Percentiles rank a stretch among this genome's conserved stretches.
Evolutionary conservation across 345 rosid genomes (phyloP).

Genomic region (Diplotaxis tenuifolia): DNA sequence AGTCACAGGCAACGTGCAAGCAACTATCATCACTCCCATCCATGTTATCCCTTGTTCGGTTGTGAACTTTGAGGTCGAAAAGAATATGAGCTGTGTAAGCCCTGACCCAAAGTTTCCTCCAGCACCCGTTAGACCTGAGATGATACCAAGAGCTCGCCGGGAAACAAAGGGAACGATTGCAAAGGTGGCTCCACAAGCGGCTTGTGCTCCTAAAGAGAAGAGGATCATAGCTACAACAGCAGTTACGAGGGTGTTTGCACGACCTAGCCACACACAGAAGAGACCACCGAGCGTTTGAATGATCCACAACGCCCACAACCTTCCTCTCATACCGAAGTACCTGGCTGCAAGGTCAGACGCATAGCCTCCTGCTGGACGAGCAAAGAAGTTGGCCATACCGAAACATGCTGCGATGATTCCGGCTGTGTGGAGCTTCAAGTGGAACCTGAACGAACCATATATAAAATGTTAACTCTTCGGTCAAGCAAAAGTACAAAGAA

Average conservation of each 20-base stretch:
- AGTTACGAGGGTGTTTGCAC: constrained; percentile 35
- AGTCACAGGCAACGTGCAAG: constrained; percentile 48
- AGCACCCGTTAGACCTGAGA: constrained; percentile 54
- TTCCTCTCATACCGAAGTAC: constrained; percentile 52
- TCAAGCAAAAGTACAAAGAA: too few species aligned
- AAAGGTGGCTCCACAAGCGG: constrained; percentile 63
- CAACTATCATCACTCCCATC: constrained; percentile 62
- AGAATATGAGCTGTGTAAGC: constrained; percentile 50
- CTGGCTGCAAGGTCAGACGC: constrained; percentile 45
- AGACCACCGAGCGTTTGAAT: constrained; percentile 55
- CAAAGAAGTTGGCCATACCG: constrained; percentile 57
- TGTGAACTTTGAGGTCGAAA: constrained; percentile 39
- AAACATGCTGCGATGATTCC: constrained; percentile 56
- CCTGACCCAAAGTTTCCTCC: constrained; percentile 66
- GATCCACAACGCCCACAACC: constrained; percentile 54
- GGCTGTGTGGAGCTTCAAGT: constrained; percentile 51
- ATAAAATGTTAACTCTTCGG: background rate
- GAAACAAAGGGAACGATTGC: constrained; percentile 59
- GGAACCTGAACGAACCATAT: constrained; percentile 22
- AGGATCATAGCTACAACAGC: constrained; percentile 49
- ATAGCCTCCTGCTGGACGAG: constrained; percentile 54
- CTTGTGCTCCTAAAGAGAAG: constrained; percentile 58
- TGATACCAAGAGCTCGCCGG: constrained; percentile 51
- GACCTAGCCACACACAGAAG: constrained; percentile 54
- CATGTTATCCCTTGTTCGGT: constrained; percentile 43